Evolutionary conservation across 2,329 filamentous ascomycete genomes (phyloP), one percentile per base, ranked within the genome.

Genomic region (Leptographium lundbergii): DNA sequence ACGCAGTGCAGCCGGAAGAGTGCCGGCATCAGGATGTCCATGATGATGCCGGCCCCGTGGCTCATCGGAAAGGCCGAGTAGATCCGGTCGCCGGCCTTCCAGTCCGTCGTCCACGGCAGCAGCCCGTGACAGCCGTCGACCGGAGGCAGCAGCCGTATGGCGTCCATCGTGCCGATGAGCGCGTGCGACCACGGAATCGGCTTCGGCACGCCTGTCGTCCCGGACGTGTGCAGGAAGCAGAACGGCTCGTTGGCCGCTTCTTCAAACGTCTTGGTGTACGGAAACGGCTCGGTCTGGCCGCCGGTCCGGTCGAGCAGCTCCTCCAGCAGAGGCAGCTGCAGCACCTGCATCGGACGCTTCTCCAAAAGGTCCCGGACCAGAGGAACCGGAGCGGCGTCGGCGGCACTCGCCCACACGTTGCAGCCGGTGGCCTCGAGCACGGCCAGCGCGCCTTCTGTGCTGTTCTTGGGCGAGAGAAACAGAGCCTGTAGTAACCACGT

Each of bases 181-280:
- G 29, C 51, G 36, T 57, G 29, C 65, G 34, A 68, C 65, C n/a
- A 74, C 60, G 27, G 48, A 27, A 78, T 69, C 3, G 75, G 75
- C 64, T 75, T 77, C 0, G 75, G 75, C 3, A 76, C 67, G 0
- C 75, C 75, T 0, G 75, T 77, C 47, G 72, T 75, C 4, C 75
- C 75, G 52, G 73, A 75, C 0, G 75, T 77, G 64, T 78, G 75
- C 11, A 77, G 63, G 4, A 76, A 68, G 4, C 70, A 50, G 11
- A 73, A 57, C 0, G 75, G 74, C 3, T 77, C 73, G 68, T 70
- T 73, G 59, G 71, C 65, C 0, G 70, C 74, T 58, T 76, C 66
- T 5, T 74, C 73, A 39, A 72, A 45, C 19, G 39, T 45, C 19
- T 45, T 45, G 17, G 39, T 45, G 39, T n/a, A 45, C 7, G 39